phyloP scores from a whole-genome alignment of 2,329 filamentous ascomycete species.

The Aureobasidium sp. region DNA sequence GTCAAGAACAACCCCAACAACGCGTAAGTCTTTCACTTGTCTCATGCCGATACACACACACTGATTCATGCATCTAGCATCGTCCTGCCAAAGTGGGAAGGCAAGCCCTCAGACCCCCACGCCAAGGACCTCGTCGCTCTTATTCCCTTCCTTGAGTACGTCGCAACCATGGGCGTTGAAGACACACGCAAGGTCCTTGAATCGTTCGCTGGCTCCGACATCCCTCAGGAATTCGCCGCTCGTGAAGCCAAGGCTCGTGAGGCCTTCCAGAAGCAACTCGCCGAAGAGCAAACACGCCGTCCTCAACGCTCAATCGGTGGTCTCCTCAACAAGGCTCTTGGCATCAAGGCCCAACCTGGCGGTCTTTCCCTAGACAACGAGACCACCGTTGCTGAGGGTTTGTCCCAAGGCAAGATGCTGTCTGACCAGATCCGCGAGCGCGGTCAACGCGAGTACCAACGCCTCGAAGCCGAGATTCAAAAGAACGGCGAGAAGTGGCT shows the following conservation, averaged over 20 bases:
- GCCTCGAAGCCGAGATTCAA: slow-evolving; percentile 80
- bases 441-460: slow-evolving; percentile 81
- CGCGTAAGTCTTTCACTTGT: slow-evolving; percentile 35
- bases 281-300: slow-evolving; percentile 56
- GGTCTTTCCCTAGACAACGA: slow-evolving; percentile 45
- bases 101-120: slow-evolving; percentile 59
- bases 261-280: slow-evolving; percentile 72
- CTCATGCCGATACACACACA: background rate
- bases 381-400: slow-evolving; percentile 61
- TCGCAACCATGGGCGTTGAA: slow-evolving; percentile 83
- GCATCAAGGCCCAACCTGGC: slow-evolving; percentile 61
- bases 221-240: slow-evolving; percentile 80
- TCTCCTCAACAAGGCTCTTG: slow-evolving; percentile 50
- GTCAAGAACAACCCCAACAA: slow-evolving; percentile 92
- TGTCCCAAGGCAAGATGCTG: slow-evolving; percentile 92
- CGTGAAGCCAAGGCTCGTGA: slow-evolving; percentile 79
- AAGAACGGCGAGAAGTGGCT: slow-evolving; percentile 94
- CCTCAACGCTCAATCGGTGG: slow-evolving; percentile 55
- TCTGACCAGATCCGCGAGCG: slow-evolving; percentile 90
- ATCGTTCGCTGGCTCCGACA: slow-evolving; percentile 64
- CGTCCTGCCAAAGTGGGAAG: slow-evolving; percentile 81
- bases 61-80: slow-evolving; percentile 37
- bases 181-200: slow-evolving; percentile 56
- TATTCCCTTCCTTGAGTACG: slow-evolving; percentile 95
- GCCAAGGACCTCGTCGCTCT: slow-evolving; percentile 70